Evolutionary conservation across 2,329 filamentous ascomycete genomes (phyloP).

Genomic region (Neospermospora avenae): DNA sequence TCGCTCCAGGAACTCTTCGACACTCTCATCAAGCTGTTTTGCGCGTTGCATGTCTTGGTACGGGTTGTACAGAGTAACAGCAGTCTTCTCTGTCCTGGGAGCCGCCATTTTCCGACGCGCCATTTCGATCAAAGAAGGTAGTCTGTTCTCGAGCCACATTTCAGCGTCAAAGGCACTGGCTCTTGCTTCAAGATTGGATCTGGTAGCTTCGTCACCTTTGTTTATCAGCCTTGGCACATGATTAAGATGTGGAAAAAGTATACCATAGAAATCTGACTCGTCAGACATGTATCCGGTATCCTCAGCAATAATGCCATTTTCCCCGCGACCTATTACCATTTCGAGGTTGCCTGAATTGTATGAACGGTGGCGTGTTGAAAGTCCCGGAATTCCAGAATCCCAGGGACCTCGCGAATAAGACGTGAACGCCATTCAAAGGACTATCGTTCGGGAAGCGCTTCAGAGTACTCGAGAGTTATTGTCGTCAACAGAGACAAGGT

Average conservation of each 20-base stretch:
- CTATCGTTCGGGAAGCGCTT: background rate
- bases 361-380: background rate
- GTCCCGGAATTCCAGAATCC: background rate
- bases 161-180: constrained; percentile 49
- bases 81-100: constrained; percentile 6
- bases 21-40: constrained; percentile 62
- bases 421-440: constrained; percentile 11
- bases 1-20: constrained; percentile 63
- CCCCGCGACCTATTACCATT: constrained; percentile 18
- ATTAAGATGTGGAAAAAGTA: background rate
- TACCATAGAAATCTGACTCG: constrained; percentile 58
- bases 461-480: background rate
- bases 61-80: constrained; percentile 49
- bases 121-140: constrained; percentile 35
- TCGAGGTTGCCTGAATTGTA: constrained; percentile 7
- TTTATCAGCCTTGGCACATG: constrained; percentile 14
- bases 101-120: constrained; percentile 30
- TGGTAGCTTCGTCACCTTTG: constrained; percentile 53
- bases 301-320: background rate
- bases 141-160: constrained; percentile 46
- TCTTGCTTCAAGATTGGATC: constrained; percentile 46
- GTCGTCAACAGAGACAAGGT: background rate
- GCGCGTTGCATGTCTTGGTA: constrained; percentile 51
- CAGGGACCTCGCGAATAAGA: background rate
- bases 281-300: constrained; percentile 31